Evolutionary conservation across 768 basidiomycete genomes (phyloP), one percentile per base, ranked within the genome.

Genomic region (Mycena galopus): DNA sequence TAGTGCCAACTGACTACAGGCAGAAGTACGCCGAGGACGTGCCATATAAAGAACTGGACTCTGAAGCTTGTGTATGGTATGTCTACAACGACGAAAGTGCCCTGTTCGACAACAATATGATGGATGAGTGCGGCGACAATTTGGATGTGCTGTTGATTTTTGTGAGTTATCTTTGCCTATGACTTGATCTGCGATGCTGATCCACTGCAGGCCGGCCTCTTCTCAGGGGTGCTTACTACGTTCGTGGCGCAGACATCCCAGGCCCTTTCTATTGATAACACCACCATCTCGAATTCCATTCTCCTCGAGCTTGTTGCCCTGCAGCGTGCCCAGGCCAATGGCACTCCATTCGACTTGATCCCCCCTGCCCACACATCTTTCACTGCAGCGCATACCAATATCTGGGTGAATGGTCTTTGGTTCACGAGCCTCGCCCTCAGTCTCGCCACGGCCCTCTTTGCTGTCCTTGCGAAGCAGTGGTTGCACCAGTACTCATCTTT

Each of bases 11-110:
- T n/a, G n/a, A n/a, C n/a, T n/a, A n/a, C n/a, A n/a, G n/a, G n/a
- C n/a, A n/a, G n/a, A n/a, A 50, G 47, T 50, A 50, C 47, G 47
- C 47, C 47, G 47, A 50, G 47, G 47, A 50, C 47, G 21, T 11
- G 47, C 47, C 47, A 19, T 50, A 50, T 50, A 50, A 50, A n/a
- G 47, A 50, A 50, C 47, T 50, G n/a, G 47, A 50, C n/a, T n/a
- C 47, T 50, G 47, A 50, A n/a, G 47, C 47, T 11, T n/a, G 47
- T n/a, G 47, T 50, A n/a, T 50, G 47, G 47, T n/a, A 50, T 11
- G 47, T 50, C 47, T 50, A 50, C 47, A 50, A 50, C n/a, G 47
- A 50, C 47, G 47, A 50, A 50, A 50, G 47, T 50, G 47, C 47
- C 47, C n/a, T 50, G 8, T 50, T 50, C 23, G 47, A 50, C 47